These are phyloP conservation scores for Fomitopsis betulina DNA, from an alignment of 1,284 basidiomycete genomes.

Conservation along the genomic window DNA sequence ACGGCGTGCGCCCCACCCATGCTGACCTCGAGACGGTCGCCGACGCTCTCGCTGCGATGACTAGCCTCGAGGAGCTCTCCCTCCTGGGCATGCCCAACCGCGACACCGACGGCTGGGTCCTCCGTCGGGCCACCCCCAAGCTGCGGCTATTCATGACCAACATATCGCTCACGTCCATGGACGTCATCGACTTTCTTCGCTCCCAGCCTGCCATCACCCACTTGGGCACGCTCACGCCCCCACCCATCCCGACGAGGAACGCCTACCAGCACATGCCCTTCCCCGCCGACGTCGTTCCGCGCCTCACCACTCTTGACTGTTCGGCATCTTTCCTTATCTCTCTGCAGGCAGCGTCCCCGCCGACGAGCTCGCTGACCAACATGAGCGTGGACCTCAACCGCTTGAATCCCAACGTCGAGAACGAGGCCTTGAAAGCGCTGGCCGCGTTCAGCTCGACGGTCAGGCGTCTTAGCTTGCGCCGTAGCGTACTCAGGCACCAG, in stretches of 20 bases:
- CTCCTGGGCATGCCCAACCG: constrained; percentile 8
- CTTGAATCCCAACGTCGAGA: constrained; percentile 3
- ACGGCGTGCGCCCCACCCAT: constrained; percentile 3
- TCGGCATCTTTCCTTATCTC: constrained; percentile 9
- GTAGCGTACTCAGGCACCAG: constrained; percentile 1
- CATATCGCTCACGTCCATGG: constrained; percentile 8
- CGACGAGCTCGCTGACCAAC: constrained; percentile 5
- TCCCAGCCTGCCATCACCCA: constrained; percentile 2
- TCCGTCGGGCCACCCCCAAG: constrained; percentile 1
- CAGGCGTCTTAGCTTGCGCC: constrained; percentile 7
- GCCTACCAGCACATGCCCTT: constrained; percentile 4
- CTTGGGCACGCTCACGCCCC: constrained; percentile 4
- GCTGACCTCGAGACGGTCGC: constrained; percentile 2
- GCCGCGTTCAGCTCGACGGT: constrained; percentile 5
- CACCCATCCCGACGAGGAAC: neutral
- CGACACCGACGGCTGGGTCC: constrained; percentile 11
- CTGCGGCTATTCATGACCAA: constrained; percentile 8
- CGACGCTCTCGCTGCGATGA: constrained; percentile 3
- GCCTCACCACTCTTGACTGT: constrained; percentile 8
- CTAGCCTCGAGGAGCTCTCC: constrained; percentile 9
- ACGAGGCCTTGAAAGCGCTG: constrained; percentile 7
- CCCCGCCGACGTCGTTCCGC: constrained; percentile 3
- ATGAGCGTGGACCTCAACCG: constrained; percentile 10
- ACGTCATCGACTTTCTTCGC: constrained; percentile 10
- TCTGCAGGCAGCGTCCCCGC: constrained; percentile 6